Percentiles rank a stretch among this genome's conserved stretches.
Conservation (phyloP, 352 stramenopile species). For the Saprolegnia diclina region DNA sequence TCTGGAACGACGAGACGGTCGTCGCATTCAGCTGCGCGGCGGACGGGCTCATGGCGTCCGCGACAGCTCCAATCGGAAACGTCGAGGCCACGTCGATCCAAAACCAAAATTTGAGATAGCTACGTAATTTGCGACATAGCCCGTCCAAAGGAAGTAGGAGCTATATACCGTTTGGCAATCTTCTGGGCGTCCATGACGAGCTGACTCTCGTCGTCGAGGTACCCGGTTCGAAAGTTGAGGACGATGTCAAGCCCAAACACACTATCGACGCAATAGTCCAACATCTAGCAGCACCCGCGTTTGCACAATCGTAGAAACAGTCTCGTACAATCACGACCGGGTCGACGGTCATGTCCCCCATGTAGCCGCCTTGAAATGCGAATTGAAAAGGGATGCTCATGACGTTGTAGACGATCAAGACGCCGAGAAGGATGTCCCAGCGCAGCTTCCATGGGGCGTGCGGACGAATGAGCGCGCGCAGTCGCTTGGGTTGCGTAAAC, state of each 20-base stretch:
- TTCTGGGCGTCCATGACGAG: slow-evolving; percentile 50
- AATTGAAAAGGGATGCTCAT: slow-evolving; percentile 26
- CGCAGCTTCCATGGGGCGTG: slow-evolving; percentile 1
- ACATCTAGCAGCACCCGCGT: neutral
- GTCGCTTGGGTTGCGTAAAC: neutral
- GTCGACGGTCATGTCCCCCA: neutral
- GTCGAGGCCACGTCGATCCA: slow-evolving; percentile 58
- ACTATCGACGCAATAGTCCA: slow-evolving; percentile 73
- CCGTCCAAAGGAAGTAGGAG: too few relatives aligned
- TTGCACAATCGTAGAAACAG: too few relatives aligned
- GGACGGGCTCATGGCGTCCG: slow-evolving; percentile 20
- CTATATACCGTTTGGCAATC: slow-evolving; percentile 60
- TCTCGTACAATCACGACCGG: neutral
- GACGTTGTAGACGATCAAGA: slow-evolving; percentile 28
- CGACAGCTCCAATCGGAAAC: slow-evolving; percentile 37
- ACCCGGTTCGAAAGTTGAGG: slow-evolving; percentile 82
- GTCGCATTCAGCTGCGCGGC: slow-evolving; percentile 28
- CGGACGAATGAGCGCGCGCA: slow-evolving; percentile 5
- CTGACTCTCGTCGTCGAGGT: slow-evolving; percentile 62
- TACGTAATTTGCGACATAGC: neutral
- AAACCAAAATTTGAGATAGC: slow-evolving; percentile 51
- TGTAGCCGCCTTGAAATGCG: slow-evolving; percentile 21
- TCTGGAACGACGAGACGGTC: slow-evolving; percentile 21
- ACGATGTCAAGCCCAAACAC: slow-evolving; percentile 85
- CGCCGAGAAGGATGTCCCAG: slow-evolving; percentile 21